Conservation (phyloP, 371 early-diverging fungal genomes). For the Sporodiniella umbellata region DNA sequence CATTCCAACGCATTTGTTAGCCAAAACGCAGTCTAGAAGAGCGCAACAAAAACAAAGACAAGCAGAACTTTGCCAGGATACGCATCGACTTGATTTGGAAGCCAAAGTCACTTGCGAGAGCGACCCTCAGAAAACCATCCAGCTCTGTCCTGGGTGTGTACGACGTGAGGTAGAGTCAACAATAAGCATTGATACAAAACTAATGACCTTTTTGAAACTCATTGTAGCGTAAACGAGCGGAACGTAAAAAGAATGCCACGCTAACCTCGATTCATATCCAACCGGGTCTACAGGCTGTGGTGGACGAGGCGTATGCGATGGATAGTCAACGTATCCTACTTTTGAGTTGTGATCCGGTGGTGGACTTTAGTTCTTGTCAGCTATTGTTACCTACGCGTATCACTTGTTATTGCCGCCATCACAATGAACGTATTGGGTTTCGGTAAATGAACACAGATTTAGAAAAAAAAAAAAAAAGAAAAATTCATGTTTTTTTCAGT, state of each 20-base stretch:
- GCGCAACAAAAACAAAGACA: conserved; percentile 4
- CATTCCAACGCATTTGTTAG: conserved; percentile 55
- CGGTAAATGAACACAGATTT: conserved; percentile 32
- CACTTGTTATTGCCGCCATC: conserved; percentile 94
- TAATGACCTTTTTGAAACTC: neutral
- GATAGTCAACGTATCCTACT: conserved; percentile 60
- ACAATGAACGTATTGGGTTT: conserved; percentile 87
- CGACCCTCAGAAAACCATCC: conserved; percentile 67
- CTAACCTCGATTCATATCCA: conserved; percentile 1
- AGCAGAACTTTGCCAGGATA: conserved; percentile 20
- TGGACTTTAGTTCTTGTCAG: conserved; percentile 83
- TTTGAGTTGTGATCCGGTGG: conserved; percentile 79
- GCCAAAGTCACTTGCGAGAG: conserved; percentile 82
- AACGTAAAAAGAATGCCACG: conserved; percentile 30
- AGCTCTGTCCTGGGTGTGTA: conserved; percentile 81
- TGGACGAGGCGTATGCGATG: conserved; percentile 24
- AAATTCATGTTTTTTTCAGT: conserved; percentile 17
- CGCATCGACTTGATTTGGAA: conserved; percentile 59
- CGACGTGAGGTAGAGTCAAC: conserved; percentile 66
- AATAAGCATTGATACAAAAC: too few relatives aligned
- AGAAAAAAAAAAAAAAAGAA: too few relatives aligned
- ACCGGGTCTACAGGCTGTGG: neutral
- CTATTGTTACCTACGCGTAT: conserved; percentile 85
- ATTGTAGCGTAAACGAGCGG: conserved; percentile 43
- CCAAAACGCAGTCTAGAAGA: conserved; percentile 43